Conservation (phyloP, 73 alveolate species). For the Paramecium sonneborni region DNA sequence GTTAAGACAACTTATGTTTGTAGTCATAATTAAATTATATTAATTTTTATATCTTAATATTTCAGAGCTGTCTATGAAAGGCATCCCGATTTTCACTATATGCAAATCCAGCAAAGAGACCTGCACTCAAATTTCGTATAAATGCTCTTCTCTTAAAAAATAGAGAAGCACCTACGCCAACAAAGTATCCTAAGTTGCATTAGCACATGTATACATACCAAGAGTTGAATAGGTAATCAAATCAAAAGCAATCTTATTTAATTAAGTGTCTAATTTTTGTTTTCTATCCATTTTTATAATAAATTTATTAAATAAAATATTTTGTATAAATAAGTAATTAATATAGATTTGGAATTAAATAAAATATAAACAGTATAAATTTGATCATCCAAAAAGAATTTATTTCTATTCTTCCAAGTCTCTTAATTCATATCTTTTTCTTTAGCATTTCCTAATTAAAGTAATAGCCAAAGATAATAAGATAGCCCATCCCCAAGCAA, state of each 20-base stretch:
- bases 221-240: background rate
- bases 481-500: constrained; percentile 59
- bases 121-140: constrained; percentile 48
- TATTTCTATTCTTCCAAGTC: background rate
- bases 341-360: background rate
- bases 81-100: constrained; percentile 5
- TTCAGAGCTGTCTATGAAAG: constrained; percentile 11
- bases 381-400: background rate
- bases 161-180: background rate
- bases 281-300: constrained; percentile 16
- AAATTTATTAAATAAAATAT: background rate
- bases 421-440: background rate
- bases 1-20: constrained; percentile 48
- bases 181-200: constrained; percentile 1
- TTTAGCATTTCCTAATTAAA: background rate
- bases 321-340: background rate
- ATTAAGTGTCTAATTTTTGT: constrained; percentile 7
- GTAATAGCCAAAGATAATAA: constrained; percentile 53
- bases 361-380: background rate
- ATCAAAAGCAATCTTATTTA: constrained; percentile 13
- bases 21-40: constrained; percentile 23
- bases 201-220: background rate
- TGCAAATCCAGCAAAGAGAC: constrained; percentile 40
- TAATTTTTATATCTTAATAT: background rate
- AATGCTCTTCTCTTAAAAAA: constrained; percentile 34